A percentile compares a stretch with the other conserved stretches of the same genome.
phyloP scores from a whole-genome alignment of 2,329 filamentous ascomycete genomes.

The Cryphonectria carpinicola region DNA sequence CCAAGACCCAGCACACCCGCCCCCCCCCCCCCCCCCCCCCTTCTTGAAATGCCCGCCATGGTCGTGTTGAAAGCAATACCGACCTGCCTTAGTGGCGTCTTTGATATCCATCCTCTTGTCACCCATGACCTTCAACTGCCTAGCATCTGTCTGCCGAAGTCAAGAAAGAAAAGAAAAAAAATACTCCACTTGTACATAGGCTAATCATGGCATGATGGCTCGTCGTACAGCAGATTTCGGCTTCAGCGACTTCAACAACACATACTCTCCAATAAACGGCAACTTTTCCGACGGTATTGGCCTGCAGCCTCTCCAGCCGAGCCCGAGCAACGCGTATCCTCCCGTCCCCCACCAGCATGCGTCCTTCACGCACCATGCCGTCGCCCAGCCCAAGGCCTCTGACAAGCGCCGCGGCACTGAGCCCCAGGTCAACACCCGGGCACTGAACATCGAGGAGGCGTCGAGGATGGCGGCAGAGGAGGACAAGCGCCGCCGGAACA shows the following conservation, averaged over 20 bases:
- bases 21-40: conserved; percentile 7
- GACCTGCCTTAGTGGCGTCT: conserved; percentile 18
- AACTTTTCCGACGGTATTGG: conserved; percentile 48
- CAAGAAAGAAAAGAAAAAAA: background rate
- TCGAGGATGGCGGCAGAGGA: conserved; percentile 79
- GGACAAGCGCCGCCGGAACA: conserved; percentile 88
- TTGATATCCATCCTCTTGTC: conserved; percentile 12
- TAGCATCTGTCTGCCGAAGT: background rate
- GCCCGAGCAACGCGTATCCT: conserved; percentile 51
- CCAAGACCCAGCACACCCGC: too few relatives aligned
- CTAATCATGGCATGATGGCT: conserved; percentile 53
- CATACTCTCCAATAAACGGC: conserved; percentile 56
- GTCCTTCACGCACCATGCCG: conserved; percentile 35
- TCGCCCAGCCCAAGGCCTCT: conserved; percentile 36
- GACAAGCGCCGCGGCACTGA: conserved; percentile 53
- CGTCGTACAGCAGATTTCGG: conserved; percentile 55
- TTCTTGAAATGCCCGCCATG: conserved; percentile 25
- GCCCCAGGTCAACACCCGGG: conserved; percentile 44
- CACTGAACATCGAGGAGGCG: conserved; percentile 68
- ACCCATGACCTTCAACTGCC: conserved; percentile 2
- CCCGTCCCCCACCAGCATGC: conserved; percentile 41
- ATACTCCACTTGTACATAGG: conserved; percentile 29
- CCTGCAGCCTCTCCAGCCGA: conserved; percentile 57
- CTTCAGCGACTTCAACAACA: conserved; percentile 58
- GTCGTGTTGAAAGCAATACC: conserved; percentile 10